Evolutionary conservation across 805 yeast genomes (phyloP), one percentile per base, ranked within the genome.

Genomic region (Danielozyma ontarioensis): DNA sequence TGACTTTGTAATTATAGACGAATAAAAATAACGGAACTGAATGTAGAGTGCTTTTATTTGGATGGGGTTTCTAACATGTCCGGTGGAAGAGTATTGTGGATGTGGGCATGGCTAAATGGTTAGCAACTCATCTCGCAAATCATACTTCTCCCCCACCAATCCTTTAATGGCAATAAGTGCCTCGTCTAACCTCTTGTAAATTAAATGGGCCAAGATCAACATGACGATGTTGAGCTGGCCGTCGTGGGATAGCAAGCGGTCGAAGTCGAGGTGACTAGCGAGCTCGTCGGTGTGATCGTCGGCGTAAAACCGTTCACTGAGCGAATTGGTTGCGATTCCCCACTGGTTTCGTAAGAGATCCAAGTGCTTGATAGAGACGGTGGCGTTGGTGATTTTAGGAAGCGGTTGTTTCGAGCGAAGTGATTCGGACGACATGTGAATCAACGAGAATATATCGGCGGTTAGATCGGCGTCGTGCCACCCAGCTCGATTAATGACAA

Each of bases 1-100:
- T 75, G 50, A 38, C 63, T 37, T 67, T 74, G 50, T 74, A 68
- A 51, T 17, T 19, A 27, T 10, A 24, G 25, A n/a, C 29, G 37
- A 24, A n/a, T n/a, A 10, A 28, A 12, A 17, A 10, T 7, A 17
- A 17, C 6, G 6, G 21, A 8, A 7, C 13, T 28, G 31, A n/a
- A 28, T 13, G 21, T 28, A 18, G 13, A 17, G 31, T 13, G 7
- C 16, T 14, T 13, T 5, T 16, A 7, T 14, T n/a, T n/a, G n/a
- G n/a, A n/a, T n/a, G n/a, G n/a, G n/a, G n/a, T n/a, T n/a, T n/a
- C n/a, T n/a, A 7, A 11, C 10, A 11, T 11, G 7, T 21, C 23
- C 11, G 10, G 7, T 21, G 25, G n/a, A 12, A n/a, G n/a, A 23
- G 25, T 19, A 19, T n/a, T n/a, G n/a, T n/a, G n/a, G n/a, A n/a